phyloP scores from a whole-genome alignment of 148 eudicot species.

The Tetragonia tetragonoides region DNA sequence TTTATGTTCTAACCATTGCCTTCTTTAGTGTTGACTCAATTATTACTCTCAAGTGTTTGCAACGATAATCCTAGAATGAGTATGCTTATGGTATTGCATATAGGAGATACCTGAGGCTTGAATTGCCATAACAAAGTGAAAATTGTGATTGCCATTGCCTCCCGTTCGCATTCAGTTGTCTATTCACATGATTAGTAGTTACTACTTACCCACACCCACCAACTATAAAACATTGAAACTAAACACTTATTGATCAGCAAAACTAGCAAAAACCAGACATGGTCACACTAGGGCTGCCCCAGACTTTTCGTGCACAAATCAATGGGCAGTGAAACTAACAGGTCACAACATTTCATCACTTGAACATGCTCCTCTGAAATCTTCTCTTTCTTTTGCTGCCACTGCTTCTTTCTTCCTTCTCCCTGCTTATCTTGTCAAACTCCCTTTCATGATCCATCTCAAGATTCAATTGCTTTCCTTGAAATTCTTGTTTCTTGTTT shows the following conservation, averaged over 20 bases:
- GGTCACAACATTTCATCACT: not conserved
- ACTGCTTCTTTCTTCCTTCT: not conserved
- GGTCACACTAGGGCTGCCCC: not conserved
- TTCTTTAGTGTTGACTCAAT: no score
- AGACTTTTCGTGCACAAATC: not conserved
- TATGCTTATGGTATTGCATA: no score
- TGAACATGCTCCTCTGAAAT: not conserved
- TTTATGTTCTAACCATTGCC: no score
- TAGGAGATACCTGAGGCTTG: not conserved
- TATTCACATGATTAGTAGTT: not conserved
- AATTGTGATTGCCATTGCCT: not conserved
- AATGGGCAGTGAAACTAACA: not conserved
- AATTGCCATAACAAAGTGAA: not conserved
- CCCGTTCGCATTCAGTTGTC: not conserved
- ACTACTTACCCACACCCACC: not conserved
- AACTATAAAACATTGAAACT: not conserved
- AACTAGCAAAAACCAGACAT: not conserved
- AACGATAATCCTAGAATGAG: no score
- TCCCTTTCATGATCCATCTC: not conserved
- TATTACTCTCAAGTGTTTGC: no score
- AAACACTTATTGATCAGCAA: not conserved
- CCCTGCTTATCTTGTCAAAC: not conserved
- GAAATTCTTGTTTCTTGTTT: not conserved
- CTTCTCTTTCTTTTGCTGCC: not conserved
- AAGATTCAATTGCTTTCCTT: not conserved